Evolutionary conservation across 2,329 filamentous ascomycete species (phyloP).

Genomic region (Hymenoscyphus infarciens): DNA sequence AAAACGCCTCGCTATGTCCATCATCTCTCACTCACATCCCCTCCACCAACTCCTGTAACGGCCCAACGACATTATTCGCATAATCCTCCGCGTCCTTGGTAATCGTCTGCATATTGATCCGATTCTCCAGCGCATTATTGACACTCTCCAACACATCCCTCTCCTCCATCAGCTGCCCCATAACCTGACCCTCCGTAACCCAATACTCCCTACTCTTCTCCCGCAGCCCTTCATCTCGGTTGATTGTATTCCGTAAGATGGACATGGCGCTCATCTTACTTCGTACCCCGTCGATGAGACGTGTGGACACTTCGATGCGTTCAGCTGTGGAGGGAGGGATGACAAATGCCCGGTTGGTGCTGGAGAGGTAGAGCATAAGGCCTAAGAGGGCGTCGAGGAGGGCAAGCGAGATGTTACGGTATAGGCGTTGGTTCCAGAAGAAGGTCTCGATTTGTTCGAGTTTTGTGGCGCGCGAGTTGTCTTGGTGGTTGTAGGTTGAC

Average conservation of each 20-base stretch:
- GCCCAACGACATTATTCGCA: conserved; percentile 43
- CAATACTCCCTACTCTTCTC: conserved; percentile 69
- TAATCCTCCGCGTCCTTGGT: conserved; percentile 62
- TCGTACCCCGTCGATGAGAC: conserved; percentile 55
- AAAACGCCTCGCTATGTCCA: neutral
- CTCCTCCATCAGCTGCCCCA: conserved; percentile 74
- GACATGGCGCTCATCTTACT: conserved; percentile 69
- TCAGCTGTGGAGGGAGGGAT: conserved; percentile 58
- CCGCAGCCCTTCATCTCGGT: conserved; percentile 69
- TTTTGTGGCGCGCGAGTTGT: conserved; percentile 59
- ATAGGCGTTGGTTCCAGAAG: conserved; percentile 64
- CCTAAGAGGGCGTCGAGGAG: conserved; percentile 62
- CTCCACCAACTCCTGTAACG: conserved; percentile 7
- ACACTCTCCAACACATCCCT: conserved; percentile 69
- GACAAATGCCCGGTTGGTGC: conserved; percentile 76
- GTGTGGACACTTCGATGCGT: conserved; percentile 59
- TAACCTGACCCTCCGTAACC: conserved; percentile 69
- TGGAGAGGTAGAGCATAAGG: conserved; percentile 67
- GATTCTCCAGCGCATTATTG: conserved; percentile 60
- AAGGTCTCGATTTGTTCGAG: conserved; percentile 65
- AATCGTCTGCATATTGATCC: conserved; percentile 60
- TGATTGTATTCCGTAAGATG: conserved; percentile 75
- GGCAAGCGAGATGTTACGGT: conserved; percentile 62
- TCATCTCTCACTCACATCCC: neutral
- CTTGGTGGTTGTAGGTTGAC: conserved; percentile 60